These are phyloP conservation scores for Vitis hybrid DNA, from an alignment of 177 flowering plant genomes.

Conservation along the genomic window DNA sequence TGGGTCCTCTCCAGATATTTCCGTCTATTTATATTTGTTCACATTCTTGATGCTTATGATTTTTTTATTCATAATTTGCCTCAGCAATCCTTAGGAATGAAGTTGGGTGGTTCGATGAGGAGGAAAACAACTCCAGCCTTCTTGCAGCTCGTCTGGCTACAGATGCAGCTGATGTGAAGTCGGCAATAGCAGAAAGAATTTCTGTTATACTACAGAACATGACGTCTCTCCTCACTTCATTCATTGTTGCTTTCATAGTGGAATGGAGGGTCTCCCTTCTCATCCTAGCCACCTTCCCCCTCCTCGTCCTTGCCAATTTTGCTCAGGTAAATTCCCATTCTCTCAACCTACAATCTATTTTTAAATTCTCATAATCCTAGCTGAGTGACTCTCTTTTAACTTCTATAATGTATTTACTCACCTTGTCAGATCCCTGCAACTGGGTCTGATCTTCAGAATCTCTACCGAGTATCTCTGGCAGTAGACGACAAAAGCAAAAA, in stretches of 20 bases:
- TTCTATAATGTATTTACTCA: no score
- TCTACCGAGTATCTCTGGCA: slow-evolving; percentile 1
- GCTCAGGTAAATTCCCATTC: slow-evolving; percentile 68
- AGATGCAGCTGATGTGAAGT: slow-evolving; percentile 94
- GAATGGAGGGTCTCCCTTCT: slow-evolving; percentile 99
- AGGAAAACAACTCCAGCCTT: slow-evolving; percentile 93
- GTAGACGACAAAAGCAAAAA: slow-evolving; percentile 29
- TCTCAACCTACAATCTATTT: no score
- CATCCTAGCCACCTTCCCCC: slow-evolving; percentile 87
- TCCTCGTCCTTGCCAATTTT: slow-evolving; percentile 92
- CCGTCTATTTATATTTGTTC: neutral
- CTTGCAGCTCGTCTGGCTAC: slow-evolving; percentile 86
- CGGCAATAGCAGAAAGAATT: slow-evolving; percentile 94
- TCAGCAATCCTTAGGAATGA: slow-evolving; percentile 93
- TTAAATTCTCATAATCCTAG: no score
- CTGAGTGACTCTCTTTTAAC: neutral
- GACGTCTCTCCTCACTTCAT: slow-evolving; percentile 94
- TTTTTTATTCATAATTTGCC: neutral
- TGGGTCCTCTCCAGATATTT: neutral
- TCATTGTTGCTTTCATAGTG: slow-evolving; percentile 90
- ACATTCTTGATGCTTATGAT: neutral
- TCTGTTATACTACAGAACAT: slow-evolving; percentile 97
- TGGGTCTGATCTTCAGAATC: slow-evolving; percentile 24
- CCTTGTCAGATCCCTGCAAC: slow-evolving; percentile 9
- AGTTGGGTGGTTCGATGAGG: slow-evolving; percentile 99